A percentile compares a stretch with the other conserved stretches of the same genome.
phyloP scores from a whole-genome alignment of 306 rosid genomes.

The Glycine soja region DNA sequence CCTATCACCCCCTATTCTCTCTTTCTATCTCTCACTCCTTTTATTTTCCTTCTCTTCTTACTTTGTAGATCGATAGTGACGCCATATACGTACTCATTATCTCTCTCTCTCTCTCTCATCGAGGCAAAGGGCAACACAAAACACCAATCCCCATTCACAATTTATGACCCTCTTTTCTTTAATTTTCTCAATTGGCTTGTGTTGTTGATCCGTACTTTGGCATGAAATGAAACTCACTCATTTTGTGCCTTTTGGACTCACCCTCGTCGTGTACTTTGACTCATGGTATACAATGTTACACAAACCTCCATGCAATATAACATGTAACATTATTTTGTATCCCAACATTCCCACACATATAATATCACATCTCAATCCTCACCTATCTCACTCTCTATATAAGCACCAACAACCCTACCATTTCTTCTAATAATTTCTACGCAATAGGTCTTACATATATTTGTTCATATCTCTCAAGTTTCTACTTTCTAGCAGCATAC shows the following conservation, averaged over 20 bases:
- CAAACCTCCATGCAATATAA: slow-evolving; percentile 21
- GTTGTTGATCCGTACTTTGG: neutral
- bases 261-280: slow-evolving; percentile 1
- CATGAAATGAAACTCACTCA: slow-evolving; percentile 16
- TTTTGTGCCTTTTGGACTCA: slow-evolving; percentile 40
- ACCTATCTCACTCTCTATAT: neutral
- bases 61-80: neutral
- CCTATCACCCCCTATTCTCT: neutral
- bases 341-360: slow-evolving; percentile 6
- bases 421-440: no score
- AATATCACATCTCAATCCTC: slow-evolving; percentile 1
- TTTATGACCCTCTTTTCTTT: neutral
- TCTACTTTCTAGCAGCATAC: neutral
- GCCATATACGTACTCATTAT: neutral
- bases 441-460: neutral
- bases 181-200: neutral
- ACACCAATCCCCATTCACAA: no score
- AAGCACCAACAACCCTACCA: neutral
- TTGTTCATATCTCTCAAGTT: neutral
- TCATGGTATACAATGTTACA: neutral
- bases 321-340: slow-evolving; percentile 7
- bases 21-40: neutral
- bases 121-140: no score
- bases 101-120: neutral
- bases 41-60: neutral